phyloP scores from a whole-genome alignment of 805 yeast species.

The Grigorovia humatica region DNA sequence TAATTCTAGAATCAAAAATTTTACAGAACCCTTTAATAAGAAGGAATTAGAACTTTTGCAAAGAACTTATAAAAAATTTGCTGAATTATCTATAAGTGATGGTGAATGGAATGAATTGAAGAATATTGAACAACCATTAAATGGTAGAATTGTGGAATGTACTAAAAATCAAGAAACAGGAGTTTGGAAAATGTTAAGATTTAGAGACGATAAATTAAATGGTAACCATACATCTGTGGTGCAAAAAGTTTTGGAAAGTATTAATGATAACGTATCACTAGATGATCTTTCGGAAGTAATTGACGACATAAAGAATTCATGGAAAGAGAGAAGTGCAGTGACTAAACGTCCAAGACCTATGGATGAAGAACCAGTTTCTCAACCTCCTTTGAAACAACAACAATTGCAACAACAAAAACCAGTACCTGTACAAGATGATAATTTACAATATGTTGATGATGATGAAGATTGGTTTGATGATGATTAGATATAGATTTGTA shows the following conservation, averaged over 20 bases:
- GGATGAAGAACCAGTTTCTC: conserved; percentile 2
- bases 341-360: not conserved
- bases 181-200: conserved; percentile 76
- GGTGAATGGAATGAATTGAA: conserved; percentile 77
- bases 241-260: conserved; percentile 70
- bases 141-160: conserved; percentile 84
- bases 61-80: conserved; percentile 52
- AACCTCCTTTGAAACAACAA: not conserved
- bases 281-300: conserved; percentile 60
- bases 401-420: conserved; percentile 1
- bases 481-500: conserved; percentile 3
- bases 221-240: conserved; percentile 82
- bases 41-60: conserved; percentile 28
- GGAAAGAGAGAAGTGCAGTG: conserved; percentile 46
- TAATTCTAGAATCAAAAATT: conserved; percentile 21
- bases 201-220: conserved; percentile 83
- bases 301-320: conserved; percentile 43
- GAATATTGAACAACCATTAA: conserved; percentile 63
- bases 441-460: conserved; percentile 26
- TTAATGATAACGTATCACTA: conserved; percentile 73
- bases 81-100: conserved; percentile 49
- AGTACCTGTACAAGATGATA: conserved; percentile 1
- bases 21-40: conserved; percentile 24
- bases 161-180: conserved; percentile 50
- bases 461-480: conserved; percentile 27